Evolutionary conservation across 345 rosid species (phyloP), one percentile per base, ranked within the genome.

Genomic region (Jatropha curcas): DNA sequence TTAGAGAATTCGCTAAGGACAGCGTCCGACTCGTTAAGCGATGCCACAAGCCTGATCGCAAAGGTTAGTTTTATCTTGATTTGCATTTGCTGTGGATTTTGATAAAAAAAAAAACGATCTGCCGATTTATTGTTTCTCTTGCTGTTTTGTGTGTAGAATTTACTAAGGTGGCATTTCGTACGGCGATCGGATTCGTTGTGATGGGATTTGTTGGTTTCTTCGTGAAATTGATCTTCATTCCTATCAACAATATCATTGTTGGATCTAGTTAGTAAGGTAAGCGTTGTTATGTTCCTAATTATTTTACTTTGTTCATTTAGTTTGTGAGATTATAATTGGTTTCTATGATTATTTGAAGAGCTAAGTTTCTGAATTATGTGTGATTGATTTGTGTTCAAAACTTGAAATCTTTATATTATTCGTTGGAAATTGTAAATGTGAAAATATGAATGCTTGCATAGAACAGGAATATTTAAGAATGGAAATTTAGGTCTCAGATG

Each of bases 1-100:
- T 90, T 70, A 86, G 91, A 73, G 92, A 87, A 52, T 90, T 90
- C 71, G 82, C 91, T 17, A 88, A 87, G 86, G 87, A 87, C 86
- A 90, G 92, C 79, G 68, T 80, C 64, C 91, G 92, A 73, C 95
- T 88, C 71, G 95, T 88, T 74, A 85, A 88, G 86, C 88, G 90
- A 10, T 90, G 90, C 78, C 95, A 90, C 88, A 90, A 88, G 74
- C 92, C 91, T 51, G 92, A 90, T 65, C 92, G 91, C 78, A 90
- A 90, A 69, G 95, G 94, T 86, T 65, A 33, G n/a, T 22, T 22
- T 28, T 17, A 30, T 28, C 1, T 53, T 4, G 28, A 71, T 71
- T 34, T 7, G n/a, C n/a, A n/a, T n/a, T n/a, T n/a, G n/a, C 2
- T 60, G 31, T 60, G 30, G 46, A 51, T 50, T 51, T 28, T 51